Evolutionary conservation across 2,329 filamentous ascomycete genomes (phyloP).

Genomic region (Colletotrichum viniferum): DNA sequence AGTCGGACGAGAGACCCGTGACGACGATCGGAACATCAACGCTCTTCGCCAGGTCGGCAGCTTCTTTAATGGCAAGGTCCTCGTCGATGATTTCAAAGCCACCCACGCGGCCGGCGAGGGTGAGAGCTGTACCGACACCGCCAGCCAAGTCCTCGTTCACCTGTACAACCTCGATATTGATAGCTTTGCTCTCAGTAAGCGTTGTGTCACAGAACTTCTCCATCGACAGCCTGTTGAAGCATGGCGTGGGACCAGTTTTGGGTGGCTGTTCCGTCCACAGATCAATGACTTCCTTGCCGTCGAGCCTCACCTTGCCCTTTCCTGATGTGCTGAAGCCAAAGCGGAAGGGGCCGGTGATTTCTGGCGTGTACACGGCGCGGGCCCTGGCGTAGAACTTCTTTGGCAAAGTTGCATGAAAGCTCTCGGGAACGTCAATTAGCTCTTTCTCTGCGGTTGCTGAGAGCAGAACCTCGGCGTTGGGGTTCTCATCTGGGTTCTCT

Average conservation of each 20-base stretch:
- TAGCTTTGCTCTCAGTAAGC: not conserved
- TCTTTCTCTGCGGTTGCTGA: slow-evolving; percentile 15
- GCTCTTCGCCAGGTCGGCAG: slow-evolving; percentile 68
- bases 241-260: slow-evolving; percentile 19
- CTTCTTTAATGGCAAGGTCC: slow-evolving; percentile 65
- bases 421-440: slow-evolving; percentile 18
- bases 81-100: slow-evolving; percentile 62
- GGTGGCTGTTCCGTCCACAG: slow-evolving; percentile 22
- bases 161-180: slow-evolving; percentile 11
- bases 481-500: slow-evolving; percentile 10
- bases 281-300: slow-evolving; percentile 29
- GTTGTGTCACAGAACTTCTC: slow-evolving; percentile 10
- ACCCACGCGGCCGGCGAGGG: slow-evolving; percentile 51
- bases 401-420: slow-evolving; percentile 11
- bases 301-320: slow-evolving; percentile 28
- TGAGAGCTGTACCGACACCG: slow-evolving; percentile 25
- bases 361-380: slow-evolving; percentile 3
- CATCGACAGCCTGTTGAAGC: slow-evolving; percentile 22
- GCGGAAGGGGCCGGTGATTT: not conserved
- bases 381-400: slow-evolving; percentile 20
- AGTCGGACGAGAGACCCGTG: slow-evolving; percentile 78
- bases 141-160: slow-evolving; percentile 26
- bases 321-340: slow-evolving; percentile 23
- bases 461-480: not conserved
- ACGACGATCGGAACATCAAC: slow-evolving; percentile 80